A percentile compares a stretch with the other conserved stretches of the same genome.
Evolutionary conservation across 2,329 filamentous ascomycete genomes (phyloP).

Genomic region (Epichloe glyceriae): DNA sequence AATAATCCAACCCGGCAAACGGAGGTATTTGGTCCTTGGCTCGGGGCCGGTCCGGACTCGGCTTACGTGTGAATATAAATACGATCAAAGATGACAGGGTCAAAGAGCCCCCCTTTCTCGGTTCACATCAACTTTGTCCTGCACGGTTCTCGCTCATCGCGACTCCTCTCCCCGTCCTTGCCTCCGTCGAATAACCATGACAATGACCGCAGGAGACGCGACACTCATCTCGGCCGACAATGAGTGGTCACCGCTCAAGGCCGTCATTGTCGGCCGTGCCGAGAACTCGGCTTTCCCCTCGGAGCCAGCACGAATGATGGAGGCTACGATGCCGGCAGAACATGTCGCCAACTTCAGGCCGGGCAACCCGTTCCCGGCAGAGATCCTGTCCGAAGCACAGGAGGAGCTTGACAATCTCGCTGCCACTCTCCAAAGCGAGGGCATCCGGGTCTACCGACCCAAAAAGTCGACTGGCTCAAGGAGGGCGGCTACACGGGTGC

Average conservation of each 20-base stretch:
- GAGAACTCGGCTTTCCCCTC: slow-evolving; percentile 12
- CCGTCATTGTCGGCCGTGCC: slow-evolving; percentile 16
- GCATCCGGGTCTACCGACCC: slow-evolving; percentile 13
- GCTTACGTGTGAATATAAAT: too few species aligned
- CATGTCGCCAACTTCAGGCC: slow-evolving; percentile 9
- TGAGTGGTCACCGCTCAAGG: slow-evolving; percentile 15
- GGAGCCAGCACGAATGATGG: slow-evolving; percentile 12
- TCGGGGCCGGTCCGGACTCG: too few species aligned
- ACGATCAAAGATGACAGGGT: too few species aligned
- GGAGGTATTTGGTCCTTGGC: too few species aligned
- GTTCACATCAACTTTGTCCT: too few species aligned
- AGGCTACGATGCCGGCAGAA: slow-evolving; percentile 8
- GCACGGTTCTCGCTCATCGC: too few species aligned
- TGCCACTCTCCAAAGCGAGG: slow-evolving; percentile 9
- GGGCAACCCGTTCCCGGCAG: slow-evolving; percentile 9
- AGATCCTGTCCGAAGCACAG: slow-evolving; percentile 11
- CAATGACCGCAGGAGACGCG: not conserved
- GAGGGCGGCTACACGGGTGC: slow-evolving; percentile 18
- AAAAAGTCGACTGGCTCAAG: slow-evolving; percentile 11
- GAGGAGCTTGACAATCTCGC: slow-evolving; percentile 13
- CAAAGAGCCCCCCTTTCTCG: too few species aligned
- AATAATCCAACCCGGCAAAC: too few species aligned
- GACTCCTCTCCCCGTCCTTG: not conserved
- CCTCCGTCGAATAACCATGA: not conserved
- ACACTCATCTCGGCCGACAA: slow-evolving; percentile 8